Evolutionary conservation across 257 asterid species (phyloP).

Genomic region (Ligustrum vulgare): DNA sequence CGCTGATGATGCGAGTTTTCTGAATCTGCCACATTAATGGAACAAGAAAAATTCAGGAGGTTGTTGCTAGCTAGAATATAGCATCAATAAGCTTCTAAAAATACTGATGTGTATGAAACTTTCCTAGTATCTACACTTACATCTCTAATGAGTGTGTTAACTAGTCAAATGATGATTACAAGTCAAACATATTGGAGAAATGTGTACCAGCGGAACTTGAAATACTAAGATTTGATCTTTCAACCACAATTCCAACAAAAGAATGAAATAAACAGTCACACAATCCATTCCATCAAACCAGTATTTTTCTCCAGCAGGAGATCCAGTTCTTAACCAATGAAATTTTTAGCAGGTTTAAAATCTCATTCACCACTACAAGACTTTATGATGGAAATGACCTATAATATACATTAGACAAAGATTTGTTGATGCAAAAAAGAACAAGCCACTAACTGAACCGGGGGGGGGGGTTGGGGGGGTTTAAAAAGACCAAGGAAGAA

Average conservation of each 20-base stretch:
- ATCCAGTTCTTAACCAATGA: not conserved
- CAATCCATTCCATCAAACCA: not conserved
- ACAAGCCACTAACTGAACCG: not conserved
- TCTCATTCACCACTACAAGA: slow-evolving; percentile 7
- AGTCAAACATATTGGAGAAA: slow-evolving; percentile 4
- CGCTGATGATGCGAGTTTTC: slow-evolving; percentile 92
- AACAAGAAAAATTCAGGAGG: slow-evolving; percentile 26
- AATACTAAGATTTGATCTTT: not conserved
- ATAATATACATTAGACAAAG: not conserved
- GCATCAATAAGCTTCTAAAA: slow-evolving; percentile 9
- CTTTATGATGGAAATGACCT: not conserved
- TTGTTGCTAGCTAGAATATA: slow-evolving; percentile 11
- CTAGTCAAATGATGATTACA: slow-evolving; percentile 4
- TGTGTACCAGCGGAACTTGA: slow-evolving; percentile 1
- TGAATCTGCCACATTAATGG: slow-evolving; percentile 48
- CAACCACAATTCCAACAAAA: not conserved
- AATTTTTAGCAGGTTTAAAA: not conserved
- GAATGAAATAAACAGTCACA: not conserved
- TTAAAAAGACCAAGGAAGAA: not conserved
- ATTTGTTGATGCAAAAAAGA: not conserved
- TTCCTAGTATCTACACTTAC: slow-evolving; percentile 4
- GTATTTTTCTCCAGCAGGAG: not conserved
- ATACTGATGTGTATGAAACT: slow-evolving; percentile 8
- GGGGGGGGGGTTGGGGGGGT: slow-evolving; percentile 10
- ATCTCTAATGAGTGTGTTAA: slow-evolving; percentile 8